phyloP scores from a whole-genome alignment of 441 rosid genomes.

The Croton setiger region DNA sequence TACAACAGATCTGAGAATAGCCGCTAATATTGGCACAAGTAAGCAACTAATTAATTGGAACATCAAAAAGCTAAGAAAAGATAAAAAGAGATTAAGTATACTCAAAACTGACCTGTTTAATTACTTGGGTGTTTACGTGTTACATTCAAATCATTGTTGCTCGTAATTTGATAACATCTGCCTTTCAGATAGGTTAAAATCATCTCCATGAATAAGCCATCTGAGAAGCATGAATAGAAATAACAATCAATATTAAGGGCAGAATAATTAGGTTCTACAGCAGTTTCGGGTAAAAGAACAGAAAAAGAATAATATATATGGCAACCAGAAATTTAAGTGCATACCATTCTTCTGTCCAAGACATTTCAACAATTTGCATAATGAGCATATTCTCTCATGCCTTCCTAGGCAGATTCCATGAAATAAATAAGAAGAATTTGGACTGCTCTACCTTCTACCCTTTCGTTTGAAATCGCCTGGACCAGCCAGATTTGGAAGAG shows the following conservation, averaged over 20 bases:
- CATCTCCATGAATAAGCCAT: background rate
- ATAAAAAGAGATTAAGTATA: background rate
- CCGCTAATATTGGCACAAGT: background rate
- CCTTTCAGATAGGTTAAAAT: background rate
- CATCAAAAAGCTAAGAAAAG: background rate
- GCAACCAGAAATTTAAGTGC: background rate
- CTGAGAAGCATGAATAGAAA: background rate
- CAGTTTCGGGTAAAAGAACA: background rate
- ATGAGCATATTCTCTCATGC: background rate
- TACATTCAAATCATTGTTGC: background rate
- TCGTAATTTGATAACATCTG: background rate
- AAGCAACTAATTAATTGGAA: background rate
- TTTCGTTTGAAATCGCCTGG: conserved; percentile 62
- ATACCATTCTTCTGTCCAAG: background rate
- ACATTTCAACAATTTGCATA: background rate
- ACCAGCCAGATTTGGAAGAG: conserved; percentile 46
- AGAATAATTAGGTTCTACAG: background rate
- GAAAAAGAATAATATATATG: background rate
- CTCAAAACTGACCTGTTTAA: background rate
- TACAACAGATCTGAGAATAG: background rate
- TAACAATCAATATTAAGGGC: background rate
- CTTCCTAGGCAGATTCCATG: background rate
- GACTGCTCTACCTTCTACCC: conserved; percentile 24
- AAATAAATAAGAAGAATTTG: background rate
- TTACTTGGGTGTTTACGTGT: background rate